These are phyloP conservation scores for Lomentospora prolificans DNA, from an alignment of 2,329 filamentous ascomycete species.

Conservation along the genomic window DNA sequence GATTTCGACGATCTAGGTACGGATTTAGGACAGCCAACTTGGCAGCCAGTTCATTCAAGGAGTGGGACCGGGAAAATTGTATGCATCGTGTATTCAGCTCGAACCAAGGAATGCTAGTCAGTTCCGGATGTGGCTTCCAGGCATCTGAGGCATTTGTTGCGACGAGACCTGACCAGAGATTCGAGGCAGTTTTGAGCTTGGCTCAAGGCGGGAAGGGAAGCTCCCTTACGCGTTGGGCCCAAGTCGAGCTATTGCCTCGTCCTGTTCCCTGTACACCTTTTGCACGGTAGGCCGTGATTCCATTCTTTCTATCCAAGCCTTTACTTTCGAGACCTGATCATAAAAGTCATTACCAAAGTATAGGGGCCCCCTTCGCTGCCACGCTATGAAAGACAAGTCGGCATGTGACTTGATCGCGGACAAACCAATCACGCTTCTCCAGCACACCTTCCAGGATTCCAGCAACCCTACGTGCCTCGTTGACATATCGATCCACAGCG, in stretches of 20 bases:
- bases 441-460: constrained; percentile 33
- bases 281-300: neutral
- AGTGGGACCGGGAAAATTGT: no score
- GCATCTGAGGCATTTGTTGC: no score
- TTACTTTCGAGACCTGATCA: neutral
- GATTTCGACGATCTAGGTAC: no score
- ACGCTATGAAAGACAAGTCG: constrained; percentile 27
- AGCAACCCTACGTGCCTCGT: constrained; percentile 35
- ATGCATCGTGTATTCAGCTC: no score
- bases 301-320: constrained; percentile 7
- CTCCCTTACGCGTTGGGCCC: neutral
- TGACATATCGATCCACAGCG: constrained; percentile 34
- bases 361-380: constrained; percentile 12
- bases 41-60: no score
- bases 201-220: no score
- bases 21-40: no score
- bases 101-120: no score
- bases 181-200: no score
- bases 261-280: constrained; percentile 1
- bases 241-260: neutral
- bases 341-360: neutral
- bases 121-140: no score
- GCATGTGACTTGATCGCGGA: constrained; percentile 31
- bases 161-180: no score
- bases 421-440: constrained; percentile 22